Evolutionary conservation across 345 rosid species (phyloP).

Genomic region (Toxicodendron radicans): DNA sequence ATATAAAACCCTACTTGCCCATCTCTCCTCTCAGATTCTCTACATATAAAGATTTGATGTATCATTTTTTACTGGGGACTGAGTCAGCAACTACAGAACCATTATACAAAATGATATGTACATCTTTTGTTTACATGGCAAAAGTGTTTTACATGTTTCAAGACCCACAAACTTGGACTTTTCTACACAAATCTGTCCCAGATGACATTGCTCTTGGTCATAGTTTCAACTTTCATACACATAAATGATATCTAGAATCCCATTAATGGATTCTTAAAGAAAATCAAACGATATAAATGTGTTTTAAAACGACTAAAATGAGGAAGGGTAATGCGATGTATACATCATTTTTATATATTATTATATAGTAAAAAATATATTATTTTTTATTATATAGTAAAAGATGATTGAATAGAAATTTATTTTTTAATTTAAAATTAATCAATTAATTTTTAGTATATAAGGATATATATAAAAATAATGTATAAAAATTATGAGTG

Average conservation of each 20-base stretch:
- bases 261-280: neutral
- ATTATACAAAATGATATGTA: neutral
- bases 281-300: neutral
- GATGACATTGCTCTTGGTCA: neutral
- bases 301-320: neutral
- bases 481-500: no score
- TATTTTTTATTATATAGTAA: no score
- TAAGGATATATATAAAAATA: no score
- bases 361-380: no score
- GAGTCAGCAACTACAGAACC: neutral
- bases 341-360: no score
- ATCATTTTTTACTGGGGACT: neutral
- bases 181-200: neutral
- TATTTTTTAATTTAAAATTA: no score
- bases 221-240: neutral
- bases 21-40: slow-evolving; percentile 20
- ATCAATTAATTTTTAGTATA: no score
- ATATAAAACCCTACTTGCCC: neutral
- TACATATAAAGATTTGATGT: slow-evolving; percentile 7
- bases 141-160: neutral
- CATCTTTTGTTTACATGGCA: neutral
- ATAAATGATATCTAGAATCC: neutral
- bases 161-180: neutral
- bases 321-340: no score
- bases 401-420: no score